Evolutionary conservation across 2,329 filamentous ascomycete species (phyloP).

Genomic region (Lachnellula occidentalis): DNA sequence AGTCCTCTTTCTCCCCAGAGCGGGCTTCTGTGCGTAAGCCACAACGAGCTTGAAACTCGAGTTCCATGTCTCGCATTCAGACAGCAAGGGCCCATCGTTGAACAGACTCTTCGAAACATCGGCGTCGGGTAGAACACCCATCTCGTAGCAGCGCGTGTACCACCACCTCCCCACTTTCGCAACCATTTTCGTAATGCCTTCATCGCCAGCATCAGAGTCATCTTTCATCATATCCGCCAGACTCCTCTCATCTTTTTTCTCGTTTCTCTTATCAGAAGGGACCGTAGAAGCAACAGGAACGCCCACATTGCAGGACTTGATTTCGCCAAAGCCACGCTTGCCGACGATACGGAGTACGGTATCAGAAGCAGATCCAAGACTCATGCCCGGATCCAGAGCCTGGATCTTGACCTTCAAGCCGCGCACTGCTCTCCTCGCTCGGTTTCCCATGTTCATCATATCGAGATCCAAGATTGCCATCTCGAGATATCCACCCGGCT

Average conservation of each 20-base stretch:
- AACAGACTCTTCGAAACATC: slow-evolving; percentile 62
- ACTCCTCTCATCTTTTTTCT: slow-evolving; percentile 41
- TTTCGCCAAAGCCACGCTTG: slow-evolving; percentile 61
- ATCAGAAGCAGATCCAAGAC: slow-evolving; percentile 55
- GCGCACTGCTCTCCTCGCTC: slow-evolving; percentile 62
- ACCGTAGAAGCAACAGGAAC: slow-evolving; percentile 64
- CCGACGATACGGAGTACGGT: slow-evolving; percentile 62
- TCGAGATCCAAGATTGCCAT: slow-evolving; percentile 73
- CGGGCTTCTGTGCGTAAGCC: slow-evolving; percentile 56
- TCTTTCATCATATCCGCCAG: slow-evolving; percentile 71
- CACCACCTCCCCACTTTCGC: slow-evolving; percentile 91
- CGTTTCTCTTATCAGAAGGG: slow-evolving; percentile 20
- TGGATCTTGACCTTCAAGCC: slow-evolving; percentile 67
- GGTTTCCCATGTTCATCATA: slow-evolving; percentile 74
- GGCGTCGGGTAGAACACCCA: slow-evolving; percentile 46
- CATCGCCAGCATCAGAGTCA: slow-evolving; percentile 65
- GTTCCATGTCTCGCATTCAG: slow-evolving; percentile 80
- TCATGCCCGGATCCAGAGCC: slow-evolving; percentile 51
- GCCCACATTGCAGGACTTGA: slow-evolving; percentile 73
- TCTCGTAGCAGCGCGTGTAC: slow-evolving; percentile 91
- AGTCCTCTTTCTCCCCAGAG: slow-evolving; percentile 21
- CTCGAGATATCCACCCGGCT: slow-evolving; percentile 75
- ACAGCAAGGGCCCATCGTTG: slow-evolving; percentile 66
- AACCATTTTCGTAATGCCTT: slow-evolving; percentile 87
- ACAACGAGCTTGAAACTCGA: slow-evolving; percentile 89